phyloP scores from a whole-genome alignment of 2,329 filamentous ascomycete species.

The Microcyclospora pomicola region DNA sequence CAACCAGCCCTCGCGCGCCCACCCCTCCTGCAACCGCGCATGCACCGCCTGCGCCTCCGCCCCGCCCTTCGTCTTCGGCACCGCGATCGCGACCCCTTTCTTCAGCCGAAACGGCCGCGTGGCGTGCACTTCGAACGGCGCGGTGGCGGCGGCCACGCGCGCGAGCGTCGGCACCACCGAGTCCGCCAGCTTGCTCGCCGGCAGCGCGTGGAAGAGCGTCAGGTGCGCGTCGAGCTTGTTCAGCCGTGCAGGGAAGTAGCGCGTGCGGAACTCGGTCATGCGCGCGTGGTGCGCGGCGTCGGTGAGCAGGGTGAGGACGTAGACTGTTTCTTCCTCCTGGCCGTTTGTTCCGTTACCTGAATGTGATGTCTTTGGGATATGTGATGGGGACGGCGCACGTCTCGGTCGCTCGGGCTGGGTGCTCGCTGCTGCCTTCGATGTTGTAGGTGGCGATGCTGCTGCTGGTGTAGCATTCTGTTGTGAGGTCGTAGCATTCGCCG shows the following conservation, averaged over 20 bases:
- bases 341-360: no score
- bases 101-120: slow-evolving; percentile 27
- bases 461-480: no score
- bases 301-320: slow-evolving; percentile 30
- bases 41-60: slow-evolving; percentile 23
- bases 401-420: not conserved
- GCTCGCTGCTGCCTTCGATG: not conserved
- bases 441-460: not conserved
- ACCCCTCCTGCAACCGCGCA: slow-evolving; percentile 21
- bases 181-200: slow-evolving; percentile 25
- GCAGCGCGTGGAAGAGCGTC: slow-evolving; percentile 34
- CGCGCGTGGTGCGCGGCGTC: slow-evolving; percentile 25
- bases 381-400: slow-evolving; percentile 5
- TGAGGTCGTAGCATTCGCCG: no score
- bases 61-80: slow-evolving; percentile 20
- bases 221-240: slow-evolving; percentile 32
- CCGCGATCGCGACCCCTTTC: slow-evolving; percentile 28
- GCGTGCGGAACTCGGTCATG: slow-evolving; percentile 26
- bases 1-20: slow-evolving; percentile 25
- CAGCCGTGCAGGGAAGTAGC: slow-evolving; percentile 29
- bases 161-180: slow-evolving; percentile 23
- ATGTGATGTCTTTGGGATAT: no score
- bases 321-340: slow-evolving; percentile 25
- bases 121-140: slow-evolving; percentile 25
- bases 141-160: slow-evolving; percentile 16